These are phyloP conservation scores for Silene coronaria DNA, from an alignment of 179 eudicot genomes.

Conservation along the genomic window DNA sequence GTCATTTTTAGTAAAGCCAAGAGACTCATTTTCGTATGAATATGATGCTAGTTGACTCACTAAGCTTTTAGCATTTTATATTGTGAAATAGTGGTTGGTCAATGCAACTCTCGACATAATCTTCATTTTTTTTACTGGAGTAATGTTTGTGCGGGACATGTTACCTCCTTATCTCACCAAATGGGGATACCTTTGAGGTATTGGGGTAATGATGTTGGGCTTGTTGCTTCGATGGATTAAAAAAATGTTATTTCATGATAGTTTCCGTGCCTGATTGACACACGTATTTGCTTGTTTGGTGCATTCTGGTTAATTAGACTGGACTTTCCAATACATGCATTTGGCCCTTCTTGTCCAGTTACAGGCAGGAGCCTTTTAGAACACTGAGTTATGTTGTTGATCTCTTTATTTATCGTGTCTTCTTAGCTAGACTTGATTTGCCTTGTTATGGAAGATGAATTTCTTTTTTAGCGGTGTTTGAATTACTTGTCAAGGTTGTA, in stretches of 20 bases:
- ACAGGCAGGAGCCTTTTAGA: neutral
- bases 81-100: neutral
- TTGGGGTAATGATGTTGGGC: neutral
- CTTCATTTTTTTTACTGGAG: neutral
- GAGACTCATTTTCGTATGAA: too few relatives aligned
- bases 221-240: neutral
- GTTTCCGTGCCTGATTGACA: neutral
- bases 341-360: neutral
- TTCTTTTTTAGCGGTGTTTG: slow-evolving; percentile 2
- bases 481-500: neutral
- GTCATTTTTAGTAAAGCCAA: neutral
- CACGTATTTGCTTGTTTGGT: neutral
- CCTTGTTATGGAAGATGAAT: neutral
- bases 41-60: neutral
- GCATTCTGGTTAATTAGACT: neutral
- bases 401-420: slow-evolving; percentile 9
- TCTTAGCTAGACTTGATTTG: slow-evolving; percentile 3
- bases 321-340: neutral
- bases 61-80: neutral
- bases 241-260: neutral
- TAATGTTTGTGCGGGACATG: neutral
- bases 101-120: neutral
- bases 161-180: neutral
- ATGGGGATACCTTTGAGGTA: neutral
- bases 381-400: neutral